Conservation (phyloP, 495 filamentous ascomycete genomes). For the Neurospora sp. region DNA sequence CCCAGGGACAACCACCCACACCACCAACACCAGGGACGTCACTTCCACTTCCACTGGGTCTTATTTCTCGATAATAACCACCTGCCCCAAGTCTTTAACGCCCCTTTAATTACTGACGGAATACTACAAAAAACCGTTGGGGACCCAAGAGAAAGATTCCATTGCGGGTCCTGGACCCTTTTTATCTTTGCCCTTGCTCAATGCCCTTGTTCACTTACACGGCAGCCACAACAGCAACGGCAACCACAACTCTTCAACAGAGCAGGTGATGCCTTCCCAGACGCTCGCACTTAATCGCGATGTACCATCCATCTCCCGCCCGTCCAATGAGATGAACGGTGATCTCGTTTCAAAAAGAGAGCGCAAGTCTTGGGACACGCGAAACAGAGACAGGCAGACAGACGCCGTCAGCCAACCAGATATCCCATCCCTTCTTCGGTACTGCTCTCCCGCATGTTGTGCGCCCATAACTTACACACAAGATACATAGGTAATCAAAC, state of each 20-base stretch:
- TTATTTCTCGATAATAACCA: not conserved
- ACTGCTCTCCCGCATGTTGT: not conserved
- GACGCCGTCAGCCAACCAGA: not conserved
- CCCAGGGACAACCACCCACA: not conserved
- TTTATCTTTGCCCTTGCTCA: not conserved
- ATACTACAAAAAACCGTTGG: not conserved
- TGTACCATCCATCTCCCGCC: not conserved
- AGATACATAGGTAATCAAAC: not conserved
- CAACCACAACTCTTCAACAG: not conserved
- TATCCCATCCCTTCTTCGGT: not conserved
- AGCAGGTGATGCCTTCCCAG: not conserved
- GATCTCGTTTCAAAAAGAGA: not conserved
- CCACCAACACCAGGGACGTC: not conserved
- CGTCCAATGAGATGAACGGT: not conserved
- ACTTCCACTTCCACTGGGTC: not conserved
- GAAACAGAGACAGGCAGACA: not conserved
- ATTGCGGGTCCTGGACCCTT: not conserved
- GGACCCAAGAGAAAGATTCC: not conserved
- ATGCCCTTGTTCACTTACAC: not conserved
- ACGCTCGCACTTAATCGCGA: not conserved
- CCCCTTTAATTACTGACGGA: not conserved
- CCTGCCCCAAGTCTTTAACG: not conserved
- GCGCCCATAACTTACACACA: not conserved
- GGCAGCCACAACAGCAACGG: not conserved
- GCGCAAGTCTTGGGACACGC: not conserved